phyloP scores from a whole-genome alignment of 169 alveolate genomes.

The Ichthyophthirius multifiliis region DNA sequence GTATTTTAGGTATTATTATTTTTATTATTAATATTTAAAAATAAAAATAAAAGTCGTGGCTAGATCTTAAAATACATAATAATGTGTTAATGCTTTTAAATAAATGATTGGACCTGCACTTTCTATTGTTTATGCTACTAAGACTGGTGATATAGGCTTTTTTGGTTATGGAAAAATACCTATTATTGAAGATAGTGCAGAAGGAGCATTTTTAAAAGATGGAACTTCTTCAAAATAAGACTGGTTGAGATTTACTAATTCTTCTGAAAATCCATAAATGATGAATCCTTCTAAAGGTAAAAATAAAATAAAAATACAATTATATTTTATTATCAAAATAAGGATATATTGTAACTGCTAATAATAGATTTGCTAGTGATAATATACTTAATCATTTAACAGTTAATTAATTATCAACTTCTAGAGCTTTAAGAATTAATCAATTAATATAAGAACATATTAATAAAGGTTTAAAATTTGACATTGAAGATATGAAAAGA shows the following conservation, averaged over 20 bases:
- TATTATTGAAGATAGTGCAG: conserved; percentile 13
- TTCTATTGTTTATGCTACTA: background rate
- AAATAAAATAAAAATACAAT: background rate
- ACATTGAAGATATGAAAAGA: background rate
- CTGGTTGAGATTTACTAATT: conserved; percentile 9
- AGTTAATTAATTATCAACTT: conserved; percentile 3
- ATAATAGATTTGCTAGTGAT: conserved; percentile 9
- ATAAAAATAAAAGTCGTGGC: background rate
- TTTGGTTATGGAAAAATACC: conserved; percentile 28
- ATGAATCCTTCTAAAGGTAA: conserved; percentile 27
- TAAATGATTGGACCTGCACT: background rate
- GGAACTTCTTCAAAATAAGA: conserved; percentile 30
- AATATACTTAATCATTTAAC: background rate
- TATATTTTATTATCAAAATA: background rate
- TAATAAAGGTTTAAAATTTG: conserved; percentile 3
- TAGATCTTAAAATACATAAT: background rate
- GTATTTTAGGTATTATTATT: background rate
- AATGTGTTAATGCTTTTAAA: background rate
- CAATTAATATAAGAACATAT: background rate
- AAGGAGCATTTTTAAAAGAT: conserved; percentile 9
- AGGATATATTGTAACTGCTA: conserved; percentile 35
- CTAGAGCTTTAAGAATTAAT: conserved; percentile 24
- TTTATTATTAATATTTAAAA: background rate
- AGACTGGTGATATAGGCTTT: background rate
- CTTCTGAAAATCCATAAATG: conserved; percentile 14